phyloP scores from a whole-genome alignment of 176 grass and related monocot species.

The Oryza officinalis region DNA sequence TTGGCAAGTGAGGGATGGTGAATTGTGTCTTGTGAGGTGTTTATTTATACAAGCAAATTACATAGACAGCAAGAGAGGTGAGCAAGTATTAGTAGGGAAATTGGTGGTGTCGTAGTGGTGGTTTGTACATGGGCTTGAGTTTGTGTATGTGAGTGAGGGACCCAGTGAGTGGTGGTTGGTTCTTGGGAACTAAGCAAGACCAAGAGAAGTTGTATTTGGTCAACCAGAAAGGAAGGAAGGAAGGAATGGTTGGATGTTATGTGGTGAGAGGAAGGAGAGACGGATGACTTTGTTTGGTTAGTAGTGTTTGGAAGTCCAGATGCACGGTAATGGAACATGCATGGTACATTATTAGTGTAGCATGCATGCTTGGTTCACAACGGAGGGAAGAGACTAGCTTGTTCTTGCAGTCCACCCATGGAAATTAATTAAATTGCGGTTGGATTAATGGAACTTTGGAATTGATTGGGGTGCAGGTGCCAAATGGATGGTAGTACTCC shows the following conservation, averaged over 20 bases:
- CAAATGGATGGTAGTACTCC: background rate
- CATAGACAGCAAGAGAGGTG: background rate
- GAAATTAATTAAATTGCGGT: background rate
- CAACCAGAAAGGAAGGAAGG: constrained; percentile 12
- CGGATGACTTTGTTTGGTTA: background rate
- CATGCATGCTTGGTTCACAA: background rate
- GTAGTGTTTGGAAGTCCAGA: background rate
- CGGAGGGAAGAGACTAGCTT: background rate
- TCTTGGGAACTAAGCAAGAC: constrained; percentile 25
- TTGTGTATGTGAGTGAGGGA: background rate
- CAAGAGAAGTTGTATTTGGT: constrained; percentile 4
- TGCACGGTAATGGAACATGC: background rate
- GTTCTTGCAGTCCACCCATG: background rate
- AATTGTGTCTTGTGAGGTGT: background rate
- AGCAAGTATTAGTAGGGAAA: constrained; percentile 18
- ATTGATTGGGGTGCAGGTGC: background rate
- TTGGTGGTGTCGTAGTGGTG: constrained; percentile 19
- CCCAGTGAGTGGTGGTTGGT: constrained; percentile 11
- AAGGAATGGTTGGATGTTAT: background rate
- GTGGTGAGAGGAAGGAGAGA: background rate
- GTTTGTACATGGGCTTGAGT: background rate
- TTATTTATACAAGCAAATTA: background rate
- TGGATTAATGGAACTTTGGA: background rate
- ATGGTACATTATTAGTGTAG: background rate
- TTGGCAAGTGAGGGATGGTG: background rate